phyloP scores from a whole-genome alignment of 345 rosid species.

The Raphanus raphanistrum region DNA sequence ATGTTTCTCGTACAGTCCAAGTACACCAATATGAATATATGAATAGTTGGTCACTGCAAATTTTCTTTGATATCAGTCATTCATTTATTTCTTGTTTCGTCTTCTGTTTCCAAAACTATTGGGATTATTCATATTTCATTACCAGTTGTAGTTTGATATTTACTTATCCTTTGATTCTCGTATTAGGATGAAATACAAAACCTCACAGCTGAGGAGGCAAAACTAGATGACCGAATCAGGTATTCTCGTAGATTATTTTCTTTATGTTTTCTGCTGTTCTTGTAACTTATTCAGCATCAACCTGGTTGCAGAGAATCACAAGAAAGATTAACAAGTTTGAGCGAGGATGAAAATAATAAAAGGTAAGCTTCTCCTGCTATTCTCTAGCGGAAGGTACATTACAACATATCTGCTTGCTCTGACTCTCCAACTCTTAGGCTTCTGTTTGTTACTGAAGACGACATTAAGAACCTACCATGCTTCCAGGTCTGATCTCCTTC shows the following conservation, averaged over 20 bases:
- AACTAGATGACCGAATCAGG: conserved; percentile 47
- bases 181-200: conserved; percentile 80
- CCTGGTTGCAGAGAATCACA: conserved; percentile 74
- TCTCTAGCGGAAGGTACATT: neutral
- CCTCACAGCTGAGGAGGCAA: conserved; percentile 64
- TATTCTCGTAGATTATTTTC: conserved; percentile 3
- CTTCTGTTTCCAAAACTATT: neutral
- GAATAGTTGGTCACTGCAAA: neutral
- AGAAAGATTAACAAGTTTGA: conserved; percentile 77
- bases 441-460: conserved; percentile 97
- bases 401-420: conserved; percentile 20
- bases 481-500: conserved; percentile 63
- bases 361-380: conserved; percentile 48
- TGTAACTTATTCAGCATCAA: conserved; percentile 36
- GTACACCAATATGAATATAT: conserved; percentile 6
- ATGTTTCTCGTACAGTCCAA: conserved; percentile 6
- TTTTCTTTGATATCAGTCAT: neutral
- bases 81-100: conserved; percentile 14
- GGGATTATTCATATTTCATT: neutral
- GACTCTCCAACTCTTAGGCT: conserved; percentile 52
- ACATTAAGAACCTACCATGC: conserved; percentile 87
- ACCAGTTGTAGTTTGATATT: conserved; percentile 16
- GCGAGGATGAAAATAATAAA: conserved; percentile 86
- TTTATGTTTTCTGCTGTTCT: conserved; percentile 5
- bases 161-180: conserved; percentile 5